Conservation (phyloP, 768 basidiomycete species). For the Tulasnella sp. region DNA sequence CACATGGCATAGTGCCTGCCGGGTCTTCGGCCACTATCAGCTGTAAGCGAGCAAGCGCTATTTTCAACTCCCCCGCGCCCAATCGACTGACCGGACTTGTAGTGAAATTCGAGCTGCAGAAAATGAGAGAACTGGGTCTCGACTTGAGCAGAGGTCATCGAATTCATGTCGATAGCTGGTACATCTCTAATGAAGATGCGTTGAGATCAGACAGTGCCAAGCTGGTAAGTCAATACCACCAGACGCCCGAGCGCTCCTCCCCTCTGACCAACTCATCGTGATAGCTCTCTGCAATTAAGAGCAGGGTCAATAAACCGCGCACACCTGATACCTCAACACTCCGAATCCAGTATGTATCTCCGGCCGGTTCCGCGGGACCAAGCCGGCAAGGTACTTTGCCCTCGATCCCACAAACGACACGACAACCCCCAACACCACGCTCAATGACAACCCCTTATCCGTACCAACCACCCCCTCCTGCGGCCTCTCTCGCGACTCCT, state of each 20-base stretch:
- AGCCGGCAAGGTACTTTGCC: not conserved
- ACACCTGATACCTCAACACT: not conserved
- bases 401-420: not conserved
- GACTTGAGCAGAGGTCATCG: not conserved
- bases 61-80: not conserved
- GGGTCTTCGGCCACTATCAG: not conserved
- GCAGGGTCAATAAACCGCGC: not conserved
- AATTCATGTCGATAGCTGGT: constrained; percentile 1
- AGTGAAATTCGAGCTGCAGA: not conserved
- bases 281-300: not conserved
- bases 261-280: not conserved
- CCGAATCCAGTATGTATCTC: not conserved
- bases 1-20: not conserved
- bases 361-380: not conserved
- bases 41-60: not conserved
- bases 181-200: not conserved
- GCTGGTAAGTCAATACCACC: not conserved
- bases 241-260: not conserved
- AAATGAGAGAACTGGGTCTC: not conserved
- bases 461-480: not conserved
- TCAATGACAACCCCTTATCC: not conserved
- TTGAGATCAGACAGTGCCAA: not conserved
- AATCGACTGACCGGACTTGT: not conserved
- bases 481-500: not conserved
- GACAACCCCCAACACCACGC: not conserved